Evolutionary conservation across 2,329 filamentous ascomycete genomes (phyloP).

Genomic region (Alternaria sp.): DNA sequence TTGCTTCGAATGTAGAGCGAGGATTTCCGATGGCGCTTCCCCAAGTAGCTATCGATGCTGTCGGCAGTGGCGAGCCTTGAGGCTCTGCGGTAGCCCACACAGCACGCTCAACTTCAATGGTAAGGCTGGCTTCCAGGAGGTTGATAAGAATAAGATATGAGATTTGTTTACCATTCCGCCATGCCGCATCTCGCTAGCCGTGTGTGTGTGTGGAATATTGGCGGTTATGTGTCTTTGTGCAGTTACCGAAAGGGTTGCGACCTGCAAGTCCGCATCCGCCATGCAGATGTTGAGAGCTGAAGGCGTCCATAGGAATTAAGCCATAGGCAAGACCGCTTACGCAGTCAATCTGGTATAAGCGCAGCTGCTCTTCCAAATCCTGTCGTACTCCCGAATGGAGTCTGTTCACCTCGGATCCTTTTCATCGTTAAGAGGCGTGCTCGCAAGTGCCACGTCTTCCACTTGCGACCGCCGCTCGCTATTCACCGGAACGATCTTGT

Average conservation of each 20-base stretch:
- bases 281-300: background rate
- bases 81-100: background rate
- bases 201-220: background rate
- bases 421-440: background rate
- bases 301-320: background rate
- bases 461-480: background rate
- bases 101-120: background rate
- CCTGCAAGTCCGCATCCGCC: background rate
- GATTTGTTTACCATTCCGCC: background rate
- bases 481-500: background rate
- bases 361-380: background rate
- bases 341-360: background rate
- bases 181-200: background rate
- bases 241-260: background rate
- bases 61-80: background rate
- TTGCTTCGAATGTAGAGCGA: background rate
- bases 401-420: background rate
- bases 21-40: fast-evolving
- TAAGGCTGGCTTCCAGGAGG: background rate
- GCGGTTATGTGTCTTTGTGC: background rate
- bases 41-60: background rate
- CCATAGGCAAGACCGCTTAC: background rate
- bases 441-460: background rate
- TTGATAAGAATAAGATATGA: background rate
- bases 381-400: background rate